Evolutionary conservation across 345 rosid species (phyloP).

Genomic region (Theobroma cacao): DNA sequence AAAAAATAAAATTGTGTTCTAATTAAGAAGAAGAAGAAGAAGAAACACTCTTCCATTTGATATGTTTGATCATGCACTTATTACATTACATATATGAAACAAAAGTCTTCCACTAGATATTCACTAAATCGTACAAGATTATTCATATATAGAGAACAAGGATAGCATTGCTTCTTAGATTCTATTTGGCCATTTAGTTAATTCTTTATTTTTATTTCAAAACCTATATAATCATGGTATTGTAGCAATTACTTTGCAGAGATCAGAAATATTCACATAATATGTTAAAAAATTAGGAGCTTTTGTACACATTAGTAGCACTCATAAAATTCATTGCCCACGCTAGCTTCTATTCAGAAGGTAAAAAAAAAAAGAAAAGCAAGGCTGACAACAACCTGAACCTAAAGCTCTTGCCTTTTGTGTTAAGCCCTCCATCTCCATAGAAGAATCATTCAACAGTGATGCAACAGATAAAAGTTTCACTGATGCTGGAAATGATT

Average conservation of each 20-base stretch:
- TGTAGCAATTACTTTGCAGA: neutral
- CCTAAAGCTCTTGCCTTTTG: neutral
- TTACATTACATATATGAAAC: neutral
- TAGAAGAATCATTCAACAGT: neutral
- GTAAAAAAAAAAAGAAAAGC: neutral
- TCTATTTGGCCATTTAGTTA: neutral
- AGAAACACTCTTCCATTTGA: neutral
- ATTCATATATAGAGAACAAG: neutral
- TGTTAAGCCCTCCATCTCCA: neutral
- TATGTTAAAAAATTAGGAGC: neutral
- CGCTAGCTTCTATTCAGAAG: neutral
- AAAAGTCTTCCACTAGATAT: neutral
- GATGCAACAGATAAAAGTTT: neutral
- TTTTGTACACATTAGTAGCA: neutral
- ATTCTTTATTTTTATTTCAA: neutral
- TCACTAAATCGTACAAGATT: neutral
- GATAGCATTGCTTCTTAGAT: neutral
- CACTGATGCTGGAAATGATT: neutral
- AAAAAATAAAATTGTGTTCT: neutral
- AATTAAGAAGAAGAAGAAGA: neutral
- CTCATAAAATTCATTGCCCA: neutral
- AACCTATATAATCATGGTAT: neutral
- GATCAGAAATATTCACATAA: neutral
- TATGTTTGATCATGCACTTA: neutral
- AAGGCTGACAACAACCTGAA: neutral